Evolutionary conservation across 768 basidiomycete genomes (phyloP).

Genomic region (Suillus spraguei): DNA sequence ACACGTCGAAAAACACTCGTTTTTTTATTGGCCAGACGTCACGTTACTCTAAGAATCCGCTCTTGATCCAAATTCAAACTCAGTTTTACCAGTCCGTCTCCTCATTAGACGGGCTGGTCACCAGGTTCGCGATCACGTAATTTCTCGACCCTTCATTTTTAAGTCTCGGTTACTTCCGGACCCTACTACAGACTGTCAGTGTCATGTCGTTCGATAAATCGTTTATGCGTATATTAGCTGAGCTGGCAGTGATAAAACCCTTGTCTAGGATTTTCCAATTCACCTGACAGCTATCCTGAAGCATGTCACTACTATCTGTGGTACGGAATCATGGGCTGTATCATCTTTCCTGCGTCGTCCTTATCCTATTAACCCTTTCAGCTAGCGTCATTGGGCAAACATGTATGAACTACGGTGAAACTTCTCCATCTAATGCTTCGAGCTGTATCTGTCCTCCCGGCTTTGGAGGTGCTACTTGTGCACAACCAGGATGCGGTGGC

Average conservation of each 20-base stretch:
- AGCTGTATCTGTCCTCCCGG: constrained; percentile 79
- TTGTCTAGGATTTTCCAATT: not conserved
- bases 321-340: not conserved
- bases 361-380: constrained; percentile 14
- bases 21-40: no score
- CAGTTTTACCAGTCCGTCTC: no score
- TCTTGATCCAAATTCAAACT: not conserved
- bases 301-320: not conserved
- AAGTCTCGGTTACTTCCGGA: no score
- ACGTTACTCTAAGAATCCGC: no score
- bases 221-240: not conserved
- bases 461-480: constrained; percentile 73
- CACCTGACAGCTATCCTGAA: no score
- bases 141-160: not conserved
- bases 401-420: constrained; percentile 28
- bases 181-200: no score
- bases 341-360: constrained; percentile 12
- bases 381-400: constrained; percentile 25
- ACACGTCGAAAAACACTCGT: not conserved
- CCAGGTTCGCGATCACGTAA: no score
- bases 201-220: not conserved
- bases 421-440: constrained; percentile 18
- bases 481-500: constrained; percentile 75
- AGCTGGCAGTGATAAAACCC: constrained; percentile 1
- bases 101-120: no score